Evolutionary conservation across 495 filamentous ascomycete genomes (phyloP), one percentile per base, ranked within the genome.

Genomic region (Xylaria grammica): DNA sequence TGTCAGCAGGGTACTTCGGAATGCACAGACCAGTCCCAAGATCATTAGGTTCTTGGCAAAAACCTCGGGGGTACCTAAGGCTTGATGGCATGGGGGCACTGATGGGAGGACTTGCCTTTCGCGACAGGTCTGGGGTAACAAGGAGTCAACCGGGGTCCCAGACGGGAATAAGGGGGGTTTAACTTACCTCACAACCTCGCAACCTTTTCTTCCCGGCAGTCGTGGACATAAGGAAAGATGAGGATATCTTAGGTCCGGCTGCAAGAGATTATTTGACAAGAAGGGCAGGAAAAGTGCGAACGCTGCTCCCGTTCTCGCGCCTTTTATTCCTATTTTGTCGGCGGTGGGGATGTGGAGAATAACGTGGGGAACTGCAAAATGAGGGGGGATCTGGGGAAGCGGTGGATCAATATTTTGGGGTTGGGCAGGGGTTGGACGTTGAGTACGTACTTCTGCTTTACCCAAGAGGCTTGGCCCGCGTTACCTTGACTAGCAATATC

Each of bases 271-370:
- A 48, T 48, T 48, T 48, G 20, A 48, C 26, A 22, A 48, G 45
- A 48, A 48, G 3, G 20, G 45, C 15, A 48, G 9, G 45, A 4
- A 26, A 46, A 48, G 26, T 8, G 45, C 45, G 45, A 48, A 48
- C 20, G 4, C 26, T 48, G 20, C 45, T 48, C 45, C 26, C 11
- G 20, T 48, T 11, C 19, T 48, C 45, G 45, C 20, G 26, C 45
- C 45, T 48, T 48, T 48, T 48, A 48, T 48, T n/a, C 45, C 45
- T 48, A 24, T 48, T 48, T 48, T 8, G 45, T 48, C 20, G 2
- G 45, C 5, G 8, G 20, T 48, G 44, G 44, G 20, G 44, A n/a
- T 22, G 44, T 48, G 19, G 2, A 48, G 20, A 8, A 48, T 22
- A 22, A 22, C 13, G 44, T 26, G 44, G 44, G 44, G 44, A 48